Base-by-base conservation (phyloP, 352 stramenopile species). In the Globisporangium parvum region DNA sequence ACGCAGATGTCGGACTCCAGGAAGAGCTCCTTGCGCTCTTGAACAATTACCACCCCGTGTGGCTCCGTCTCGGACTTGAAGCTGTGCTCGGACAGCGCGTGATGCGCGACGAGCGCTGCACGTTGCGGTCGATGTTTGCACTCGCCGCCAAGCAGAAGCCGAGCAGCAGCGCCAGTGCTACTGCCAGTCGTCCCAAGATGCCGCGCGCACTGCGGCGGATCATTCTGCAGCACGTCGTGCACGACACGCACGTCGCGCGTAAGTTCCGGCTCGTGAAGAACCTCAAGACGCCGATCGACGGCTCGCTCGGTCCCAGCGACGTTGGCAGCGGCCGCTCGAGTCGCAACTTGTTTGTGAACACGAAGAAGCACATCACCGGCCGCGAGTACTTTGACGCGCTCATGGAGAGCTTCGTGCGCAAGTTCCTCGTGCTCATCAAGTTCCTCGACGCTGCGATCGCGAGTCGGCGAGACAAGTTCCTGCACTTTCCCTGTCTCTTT, bases 371-470 rank as follows among this genome's bases (percentile, higher is more conserved):
- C 53, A 85, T 91, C 41, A 84, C 82, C 8, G 80, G 80, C 1
- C 75, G 79, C 20, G 75, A 87, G 70, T 91, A 89, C 46, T 88
- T 95, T 49, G 73, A 88, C 33, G 82, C 89, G 35, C 69, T 97
- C 54, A 88, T 91, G 49, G 79, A 89, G 28, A 76, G 88, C 6
- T 95, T 96, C 46, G 80, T 98, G 40, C 77, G 88, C 21, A 87
- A 96, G 65, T 92, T 98, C 42, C 70, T 98, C 37, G 93, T 94
- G 66, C 63, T 98, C 11, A 80, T 98, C 33, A 66, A 97, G 46
- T 96, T 98, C 59, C 60, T 98, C 20, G 96, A 98, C 63, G 63
- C 71, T 39, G 87, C 88, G 4, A 92, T 97, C 50, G 62, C 63
- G 37, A 63, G 73, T 14, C 82, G 85, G 51, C 48, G 85, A 8